These are phyloP conservation scores for Dendrostoma leiphaemia DNA, from an alignment of 2,329 filamentous ascomycete species.

Conservation along the genomic window DNA sequence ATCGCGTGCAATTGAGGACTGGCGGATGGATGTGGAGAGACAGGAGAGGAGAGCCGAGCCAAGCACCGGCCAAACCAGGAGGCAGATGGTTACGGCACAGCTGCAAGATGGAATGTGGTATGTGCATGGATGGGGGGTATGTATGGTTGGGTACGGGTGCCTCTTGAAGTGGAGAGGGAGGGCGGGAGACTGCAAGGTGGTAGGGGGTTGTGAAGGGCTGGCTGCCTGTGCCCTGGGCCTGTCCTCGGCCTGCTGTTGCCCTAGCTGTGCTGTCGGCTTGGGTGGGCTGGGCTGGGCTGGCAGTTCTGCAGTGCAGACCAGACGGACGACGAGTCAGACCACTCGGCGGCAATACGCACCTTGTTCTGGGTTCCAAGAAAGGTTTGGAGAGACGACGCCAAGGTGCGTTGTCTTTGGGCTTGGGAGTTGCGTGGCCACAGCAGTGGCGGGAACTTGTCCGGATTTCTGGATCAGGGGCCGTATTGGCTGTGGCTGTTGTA, in stretches of 20 bases:
- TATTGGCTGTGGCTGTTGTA: neutral
- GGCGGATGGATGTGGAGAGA: slow-evolving; percentile 1
- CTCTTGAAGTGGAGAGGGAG: no score
- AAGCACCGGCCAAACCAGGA: neutral
- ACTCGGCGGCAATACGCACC: no score
- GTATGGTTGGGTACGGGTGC: slow-evolving; percentile 23
- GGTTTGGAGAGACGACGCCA: neutral
- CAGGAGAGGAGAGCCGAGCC: neutral
- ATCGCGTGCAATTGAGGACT: neutral
- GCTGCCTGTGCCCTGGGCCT: no score
- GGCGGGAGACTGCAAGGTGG: no score
- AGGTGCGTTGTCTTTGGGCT: neutral
- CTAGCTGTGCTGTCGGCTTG: no score
- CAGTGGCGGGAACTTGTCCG: neutral
- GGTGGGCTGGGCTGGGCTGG: no score
- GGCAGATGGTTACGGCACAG: neutral
- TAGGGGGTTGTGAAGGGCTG: no score
- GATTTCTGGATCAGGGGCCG: neutral
- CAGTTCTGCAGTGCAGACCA: no score
- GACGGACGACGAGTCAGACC: no score
- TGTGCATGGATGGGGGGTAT: neutral
- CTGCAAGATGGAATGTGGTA: neutral
- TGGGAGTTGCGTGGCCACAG: neutral
- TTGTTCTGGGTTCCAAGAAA: no score
- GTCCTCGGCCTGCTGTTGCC: no score